A percentile compares a stretch with the other conserved stretches of the same genome.
Conservation (phyloP, 108 stramenopile genomes). For the Bacterosira constricta region DNA sequence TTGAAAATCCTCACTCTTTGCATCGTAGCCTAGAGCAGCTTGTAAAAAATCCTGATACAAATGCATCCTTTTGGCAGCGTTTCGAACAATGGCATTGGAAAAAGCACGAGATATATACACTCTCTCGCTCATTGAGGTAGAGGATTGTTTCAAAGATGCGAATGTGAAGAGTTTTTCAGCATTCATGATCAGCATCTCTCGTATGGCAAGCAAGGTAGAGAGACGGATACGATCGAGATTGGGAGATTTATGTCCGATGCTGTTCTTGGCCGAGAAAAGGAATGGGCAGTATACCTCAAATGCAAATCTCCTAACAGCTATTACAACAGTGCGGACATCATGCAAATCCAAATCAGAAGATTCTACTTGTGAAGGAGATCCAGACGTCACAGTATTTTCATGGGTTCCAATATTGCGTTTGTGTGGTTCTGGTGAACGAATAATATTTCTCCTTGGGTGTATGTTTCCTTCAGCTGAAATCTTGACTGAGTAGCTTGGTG, state of each 20-base stretch:
- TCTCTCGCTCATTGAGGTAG: not conserved
- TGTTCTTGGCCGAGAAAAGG: constrained; percentile 9
- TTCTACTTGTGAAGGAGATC: not conserved
- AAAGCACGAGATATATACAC: not conserved
- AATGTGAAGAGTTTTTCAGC: constrained; percentile 2
- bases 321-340: not conserved
- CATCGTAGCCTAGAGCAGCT: not conserved
- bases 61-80: constrained; percentile 7
- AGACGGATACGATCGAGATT: constrained; percentile 5
- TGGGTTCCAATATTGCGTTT: not conserved
- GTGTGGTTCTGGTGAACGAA: not conserved
- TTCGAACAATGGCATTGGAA: constrained; percentile 9
- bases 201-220: constrained; percentile 13
- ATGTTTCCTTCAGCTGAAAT: not conserved
- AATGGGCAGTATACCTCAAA: constrained; percentile 15
- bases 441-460: not conserved
- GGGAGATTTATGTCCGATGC: not conserved
- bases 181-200: constrained; percentile 26
- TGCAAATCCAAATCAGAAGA: not conserved
- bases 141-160: not conserved
- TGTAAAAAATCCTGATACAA: not conserved
- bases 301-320: constrained; percentile 12
- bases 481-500: not conserved
- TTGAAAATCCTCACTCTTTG: constrained; percentile 3
- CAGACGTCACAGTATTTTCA: no score